These are phyloP conservation scores for Antitrichia curtipendula DNA, from an alignment of 225 moss, liverwort and hornwort species.

Conservation along the genomic window DNA sequence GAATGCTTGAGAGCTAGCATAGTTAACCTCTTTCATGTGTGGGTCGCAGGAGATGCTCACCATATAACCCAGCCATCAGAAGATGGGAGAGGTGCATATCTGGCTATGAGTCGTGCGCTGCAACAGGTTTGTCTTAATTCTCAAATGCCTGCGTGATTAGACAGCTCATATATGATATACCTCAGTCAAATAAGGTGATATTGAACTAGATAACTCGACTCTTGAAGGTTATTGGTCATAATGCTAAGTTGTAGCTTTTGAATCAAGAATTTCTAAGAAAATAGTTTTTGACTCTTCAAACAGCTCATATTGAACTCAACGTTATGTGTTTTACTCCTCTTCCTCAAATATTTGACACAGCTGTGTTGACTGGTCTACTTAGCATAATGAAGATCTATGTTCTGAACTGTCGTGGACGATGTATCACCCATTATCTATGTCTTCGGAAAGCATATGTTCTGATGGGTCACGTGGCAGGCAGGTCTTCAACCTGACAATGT, in stretches of 20 bases:
- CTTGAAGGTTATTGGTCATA: background rate
- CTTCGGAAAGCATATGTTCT: background rate
- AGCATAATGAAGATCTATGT: background rate
- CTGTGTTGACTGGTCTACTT: background rate
- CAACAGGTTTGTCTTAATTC: constrained; percentile 57
- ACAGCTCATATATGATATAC: background rate
- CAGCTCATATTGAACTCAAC: background rate
- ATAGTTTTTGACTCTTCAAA: background rate
- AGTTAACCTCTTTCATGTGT: background rate
- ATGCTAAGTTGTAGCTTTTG: background rate
- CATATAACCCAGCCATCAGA: constrained; percentile 95
- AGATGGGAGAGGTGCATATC: constrained; percentile 86
- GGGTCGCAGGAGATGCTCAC: constrained; percentile 70
- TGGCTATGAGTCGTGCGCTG: constrained; percentile 90
- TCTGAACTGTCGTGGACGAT: background rate
- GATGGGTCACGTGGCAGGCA: constrained; percentile 47
- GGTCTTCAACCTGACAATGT: constrained; percentile 69
- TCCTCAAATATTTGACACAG: background rate
- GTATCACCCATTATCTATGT: background rate
- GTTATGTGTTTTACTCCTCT: background rate
- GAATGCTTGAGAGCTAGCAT: background rate
- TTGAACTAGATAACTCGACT: background rate
- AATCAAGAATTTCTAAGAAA: background rate
- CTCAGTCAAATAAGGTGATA: background rate
- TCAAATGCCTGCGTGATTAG: background rate